These are phyloP conservation scores for Juglanconis juglandina DNA, from an alignment of 2,329 filamentous ascomycete genomes.

Conservation along the genomic window DNA sequence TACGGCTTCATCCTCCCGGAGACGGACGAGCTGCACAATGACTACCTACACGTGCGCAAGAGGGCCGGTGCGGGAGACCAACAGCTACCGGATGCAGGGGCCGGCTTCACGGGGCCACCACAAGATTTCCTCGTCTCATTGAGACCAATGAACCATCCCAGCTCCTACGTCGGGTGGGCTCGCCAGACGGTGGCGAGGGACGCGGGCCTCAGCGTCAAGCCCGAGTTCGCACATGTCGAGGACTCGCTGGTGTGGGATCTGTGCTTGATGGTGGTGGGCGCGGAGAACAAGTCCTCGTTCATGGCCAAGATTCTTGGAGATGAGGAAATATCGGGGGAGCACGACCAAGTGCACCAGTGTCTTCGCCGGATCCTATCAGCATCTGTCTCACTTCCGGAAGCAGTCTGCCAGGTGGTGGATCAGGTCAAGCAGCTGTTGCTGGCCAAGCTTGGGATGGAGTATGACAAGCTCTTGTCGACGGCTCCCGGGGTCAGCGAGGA, in stretches of 20 bases:
- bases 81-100: slow-evolving; percentile 15
- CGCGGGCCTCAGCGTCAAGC: slow-evolving; percentile 27
- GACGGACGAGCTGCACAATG: slow-evolving; percentile 50
- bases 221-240: slow-evolving; percentile 49
- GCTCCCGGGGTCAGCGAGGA: slow-evolving; percentile 32
- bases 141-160: slow-evolving; percentile 43
- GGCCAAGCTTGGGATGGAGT: slow-evolving; percentile 36
- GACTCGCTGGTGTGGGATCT: slow-evolving; percentile 52
- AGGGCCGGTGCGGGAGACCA: slow-evolving; percentile 29
- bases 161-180: slow-evolving; percentile 44
- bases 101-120: slow-evolving; percentile 4
- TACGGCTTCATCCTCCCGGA: slow-evolving; percentile 60
- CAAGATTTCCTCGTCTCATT: slow-evolving; percentile 52
- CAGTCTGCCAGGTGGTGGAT: slow-evolving; percentile 37
- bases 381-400: slow-evolving; percentile 37
- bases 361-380: slow-evolving; percentile 30
- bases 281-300: slow-evolving; percentile 22
- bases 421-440: slow-evolving; percentile 33
- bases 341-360: slow-evolving; percentile 22
- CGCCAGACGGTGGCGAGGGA: slow-evolving; percentile 31
- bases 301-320: slow-evolving; percentile 13
- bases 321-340: not conserved
- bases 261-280: slow-evolving; percentile 33
- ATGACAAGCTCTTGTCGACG: slow-evolving; percentile 42
- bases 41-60: slow-evolving; percentile 57